Evolutionary conservation across 2,329 filamentous ascomycete genomes (phyloP), one percentile per base, ranked within the genome.

Genomic region (Arachnomyces sp.): DNA sequence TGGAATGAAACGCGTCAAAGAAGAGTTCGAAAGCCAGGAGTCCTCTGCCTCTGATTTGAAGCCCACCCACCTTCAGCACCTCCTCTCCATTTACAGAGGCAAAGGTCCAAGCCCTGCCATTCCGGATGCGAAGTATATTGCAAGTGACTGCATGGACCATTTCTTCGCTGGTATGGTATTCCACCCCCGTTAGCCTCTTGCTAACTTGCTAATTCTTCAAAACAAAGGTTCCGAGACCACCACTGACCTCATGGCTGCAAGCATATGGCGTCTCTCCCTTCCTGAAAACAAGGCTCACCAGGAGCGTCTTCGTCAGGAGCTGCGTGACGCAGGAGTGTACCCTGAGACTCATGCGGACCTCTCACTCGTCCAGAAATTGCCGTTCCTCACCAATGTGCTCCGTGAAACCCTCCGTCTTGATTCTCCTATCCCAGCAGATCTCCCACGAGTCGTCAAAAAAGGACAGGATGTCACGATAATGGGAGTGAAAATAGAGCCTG

Each of bases 331-430:
- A 17, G 43, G 34, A 12, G 31, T 42, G 13, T 13, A 11, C 7
- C 18, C 38, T 3, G 38, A 32, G 13, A 21, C 7, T 14, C 38
- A 44, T 17, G 34, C 43, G 6, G 31, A 42, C 9, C 16, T 42
- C 12, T 34, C 34, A 7, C 16, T 25, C 7, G 12, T 49, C 9
- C 45, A 47, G 18, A 30, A 44, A 38, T 39, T 48, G 11, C 34
- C 42, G 4, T 49, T 67, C 45, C 53, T 69, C 3, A 59, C 63
- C 38, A 62, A 65, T 15, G 56, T 67, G 8, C 62, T 71, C 44
- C 61, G 64, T 36, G 67, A 72, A 46, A 56, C 63, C 0, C 48
- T 69, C 5, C 57, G 68, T 7, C 53, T 59, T 14, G 60, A 69
- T 47, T 64, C 66, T 3, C 62, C 67, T 1, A 58, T 64, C 2